These are phyloP conservation scores for Hanseniaspora valbyensis DNA, from an alignment of 805 yeast species.

Conservation along the genomic window DNA sequence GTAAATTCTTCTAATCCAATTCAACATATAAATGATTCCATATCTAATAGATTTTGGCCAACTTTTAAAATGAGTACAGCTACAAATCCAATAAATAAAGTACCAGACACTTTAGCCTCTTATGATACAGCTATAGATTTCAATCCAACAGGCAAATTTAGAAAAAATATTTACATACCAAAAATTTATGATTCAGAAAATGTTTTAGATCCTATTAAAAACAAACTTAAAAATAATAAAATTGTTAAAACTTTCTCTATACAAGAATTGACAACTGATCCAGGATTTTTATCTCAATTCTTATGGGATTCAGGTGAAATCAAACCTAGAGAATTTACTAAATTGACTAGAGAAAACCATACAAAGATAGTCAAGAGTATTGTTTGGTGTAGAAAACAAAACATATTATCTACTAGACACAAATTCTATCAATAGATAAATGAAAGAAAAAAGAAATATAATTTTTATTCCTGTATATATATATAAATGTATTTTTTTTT, in stretches of 20 bases:
- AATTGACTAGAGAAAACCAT: conserved; percentile 4
- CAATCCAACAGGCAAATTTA: too few relatives aligned
- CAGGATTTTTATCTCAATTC: conserved; percentile 4
- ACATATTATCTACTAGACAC: conserved; percentile 12
- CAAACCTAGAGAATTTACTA: conserved; percentile 4
- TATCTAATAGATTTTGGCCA: not conserved
- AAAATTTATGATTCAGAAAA: conserved; percentile 2
- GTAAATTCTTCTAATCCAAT: not conserved
- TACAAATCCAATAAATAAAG: not conserved
- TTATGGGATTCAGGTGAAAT: conserved; percentile 13
- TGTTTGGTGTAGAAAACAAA: not conserved
- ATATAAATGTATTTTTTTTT: too few relatives aligned
- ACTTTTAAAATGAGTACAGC: not conserved
- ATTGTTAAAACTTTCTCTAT: not conserved
- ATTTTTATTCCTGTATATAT: not conserved
- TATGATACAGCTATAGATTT: not conserved
- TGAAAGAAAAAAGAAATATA: too few relatives aligned
- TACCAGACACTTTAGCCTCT: not conserved
- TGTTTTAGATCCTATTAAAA: not conserved
- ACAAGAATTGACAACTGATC: conserved; percentile 3
- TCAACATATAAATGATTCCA: not conserved
- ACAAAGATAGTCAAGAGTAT: conserved; percentile 3
- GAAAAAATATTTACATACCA: conserved; percentile 2
- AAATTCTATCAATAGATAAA: not conserved
- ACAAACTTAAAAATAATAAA: conserved; percentile 1